Base-by-base conservation (phyloP, 192 early-diverging fungal genomes). In the Rhizophagus sp. region DNA sequence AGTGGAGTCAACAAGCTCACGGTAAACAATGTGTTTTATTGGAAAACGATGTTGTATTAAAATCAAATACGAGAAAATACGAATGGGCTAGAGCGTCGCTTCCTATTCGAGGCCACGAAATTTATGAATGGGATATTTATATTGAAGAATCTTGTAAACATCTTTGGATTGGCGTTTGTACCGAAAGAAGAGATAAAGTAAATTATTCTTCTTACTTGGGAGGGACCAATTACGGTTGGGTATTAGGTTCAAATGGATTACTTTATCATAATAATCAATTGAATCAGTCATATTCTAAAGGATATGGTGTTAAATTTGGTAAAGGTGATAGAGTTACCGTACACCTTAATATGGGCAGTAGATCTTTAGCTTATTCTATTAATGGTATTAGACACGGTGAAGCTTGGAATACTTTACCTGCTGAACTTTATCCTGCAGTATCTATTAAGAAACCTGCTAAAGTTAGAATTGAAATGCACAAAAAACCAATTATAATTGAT, bases 111-210 rank as follows among this genome's bases (percentile, higher is more conserved):
- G 52, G 73, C 25, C 15, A 50, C 50, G 52, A 61, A 52, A 61
- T 74, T 25, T 74, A 74, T 74, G 73, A 74, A 74, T 74, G 73
- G 73, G 73, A 74, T 57, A 33, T 74, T n/a, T 24, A 49, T 39
- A 74, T 74, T 25, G 73, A 74, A 52, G 73, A 74, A 57, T 10
- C 44, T 33, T 74, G 73, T 74, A 61, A 61, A 61, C 19, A 61
- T 27, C 8, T 61, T 49, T 74, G 73, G 73, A 61, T 74, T 19
- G 73, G 73, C 12, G 44, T 74, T 27, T 50, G 27, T 52, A 34
- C 12, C 13, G 27, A 25, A 57, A 74, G 30, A 33, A 61, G n/a
- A 10, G 2, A 5, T 19, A 27, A 74, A 61, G 30, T 74, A 15
- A n/a, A 74, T 74, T 74, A 74, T 74, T 61, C 47, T 50, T 61